Percentiles rank a stretch among this genome's conserved stretches.
Evolutionary conservation across 1,139 yeast genomes (phyloP).

Genomic region (Suhomyces atakaporum): DNA sequence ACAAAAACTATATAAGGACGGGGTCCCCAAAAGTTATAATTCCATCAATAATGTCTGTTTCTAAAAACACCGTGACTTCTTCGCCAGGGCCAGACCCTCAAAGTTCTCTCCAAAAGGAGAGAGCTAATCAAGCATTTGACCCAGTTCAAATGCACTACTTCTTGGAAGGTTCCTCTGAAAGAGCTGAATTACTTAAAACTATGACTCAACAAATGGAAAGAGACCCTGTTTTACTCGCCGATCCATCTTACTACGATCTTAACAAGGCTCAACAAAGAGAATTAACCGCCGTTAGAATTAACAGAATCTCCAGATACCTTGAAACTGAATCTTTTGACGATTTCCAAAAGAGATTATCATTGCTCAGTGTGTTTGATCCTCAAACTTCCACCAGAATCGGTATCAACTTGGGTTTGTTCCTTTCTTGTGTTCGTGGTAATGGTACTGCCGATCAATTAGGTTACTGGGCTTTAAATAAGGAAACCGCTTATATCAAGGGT

Average conservation of each 20-base stretch:
- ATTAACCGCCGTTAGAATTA: conserved; percentile 37
- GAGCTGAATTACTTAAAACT: conserved; percentile 30
- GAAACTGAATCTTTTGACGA: conserved; percentile 40
- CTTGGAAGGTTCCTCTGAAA: conserved; percentile 41
- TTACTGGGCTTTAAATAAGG: conserved; percentile 44
- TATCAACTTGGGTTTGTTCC: conserved; percentile 33
- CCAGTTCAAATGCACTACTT: conserved; percentile 41
- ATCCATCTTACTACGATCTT: conserved; percentile 39
- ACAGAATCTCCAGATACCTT: conserved; percentile 40
- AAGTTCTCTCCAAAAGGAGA: conserved; percentile 34
- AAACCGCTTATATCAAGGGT: conserved; percentile 38
- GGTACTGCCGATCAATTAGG: conserved; percentile 39
- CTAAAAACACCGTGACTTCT: conserved; percentile 17
- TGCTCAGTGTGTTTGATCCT: conserved; percentile 32
- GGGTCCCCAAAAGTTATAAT: neutral
- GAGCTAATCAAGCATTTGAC: conserved; percentile 33
- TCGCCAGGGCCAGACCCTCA: conserved; percentile 40
- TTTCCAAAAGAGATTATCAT: conserved; percentile 41
- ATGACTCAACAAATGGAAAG: conserved; percentile 45
- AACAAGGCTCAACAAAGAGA: conserved; percentile 40
- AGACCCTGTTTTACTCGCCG: conserved; percentile 43
- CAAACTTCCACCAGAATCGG: conserved; percentile 32
- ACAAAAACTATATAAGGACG: conserved; percentile 9
- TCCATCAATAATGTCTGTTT: conserved; percentile 16
- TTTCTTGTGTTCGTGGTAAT: conserved; percentile 33